These are phyloP conservation scores for Cercospora sp. DNA, from an alignment of 2,329 filamentous ascomycete species.

Conservation along the genomic window DNA sequence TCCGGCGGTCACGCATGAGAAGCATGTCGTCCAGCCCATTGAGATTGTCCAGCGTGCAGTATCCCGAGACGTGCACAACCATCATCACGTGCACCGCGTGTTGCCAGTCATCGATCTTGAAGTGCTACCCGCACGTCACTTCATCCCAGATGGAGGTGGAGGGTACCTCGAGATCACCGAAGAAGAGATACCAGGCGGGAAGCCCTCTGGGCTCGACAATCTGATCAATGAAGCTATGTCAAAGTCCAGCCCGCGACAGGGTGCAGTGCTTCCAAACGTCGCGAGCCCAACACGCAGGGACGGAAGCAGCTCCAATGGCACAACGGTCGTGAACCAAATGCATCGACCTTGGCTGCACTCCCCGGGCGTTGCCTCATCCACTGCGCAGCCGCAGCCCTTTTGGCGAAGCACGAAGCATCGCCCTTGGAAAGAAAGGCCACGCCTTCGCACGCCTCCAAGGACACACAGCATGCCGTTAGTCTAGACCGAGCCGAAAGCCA, in stretches of 20 bases:
- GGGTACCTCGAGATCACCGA: slow-evolving; percentile 16
- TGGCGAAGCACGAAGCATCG: neutral
- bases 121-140: slow-evolving; percentile 55
- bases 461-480: neutral
- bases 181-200: slow-evolving; percentile 9
- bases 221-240: slow-evolving; percentile 10
- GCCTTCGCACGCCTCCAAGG: neutral
- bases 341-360: slow-evolving; percentile 2
- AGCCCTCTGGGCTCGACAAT: neutral
- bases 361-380: neutral
- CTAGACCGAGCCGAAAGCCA: neutral
- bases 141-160: slow-evolving; percentile 40
- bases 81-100: slow-evolving; percentile 55
- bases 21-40: slow-evolving; percentile 16
- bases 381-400: neutral
- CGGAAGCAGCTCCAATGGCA: neutral
- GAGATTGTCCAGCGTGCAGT: slow-evolving; percentile 36
- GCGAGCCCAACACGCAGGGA: slow-evolving; percentile 1
- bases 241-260: neutral
- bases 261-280: neutral
- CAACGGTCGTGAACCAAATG: neutral
- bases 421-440: neutral
- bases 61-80: slow-evolving; percentile 55
- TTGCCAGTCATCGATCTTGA: slow-evolving; percentile 56
- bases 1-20: slow-evolving; percentile 19